A percentile compares a stretch with the other conserved stretches of the same genome.
phyloP scores from a whole-genome alignment of 139 green algal genomes.

The Raphidocelis subcapitata region DNA sequence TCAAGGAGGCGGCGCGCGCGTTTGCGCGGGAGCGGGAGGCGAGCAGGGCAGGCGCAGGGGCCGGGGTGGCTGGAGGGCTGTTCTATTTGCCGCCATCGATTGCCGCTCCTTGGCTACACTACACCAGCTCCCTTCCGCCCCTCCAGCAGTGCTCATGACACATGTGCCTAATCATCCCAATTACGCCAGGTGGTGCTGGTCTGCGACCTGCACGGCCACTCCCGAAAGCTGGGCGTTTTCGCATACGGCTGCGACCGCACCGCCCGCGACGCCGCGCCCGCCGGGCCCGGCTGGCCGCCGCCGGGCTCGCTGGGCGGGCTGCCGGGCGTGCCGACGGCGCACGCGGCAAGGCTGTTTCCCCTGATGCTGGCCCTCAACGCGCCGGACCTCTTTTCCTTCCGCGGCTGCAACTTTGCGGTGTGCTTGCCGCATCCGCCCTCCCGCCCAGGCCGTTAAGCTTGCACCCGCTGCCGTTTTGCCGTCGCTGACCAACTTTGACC shows the following conservation, averaged over 20 bases:
- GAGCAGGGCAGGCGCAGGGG: background rate
- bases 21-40: conserved; percentile 58
- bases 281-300: conserved; percentile 30
- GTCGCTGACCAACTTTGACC: too few species aligned
- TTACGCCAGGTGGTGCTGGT: conserved; percentile 66
- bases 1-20: conserved; percentile 58
- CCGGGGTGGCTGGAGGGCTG: too few species aligned
- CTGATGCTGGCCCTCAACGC: conserved; percentile 54
- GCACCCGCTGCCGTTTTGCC: too few species aligned
- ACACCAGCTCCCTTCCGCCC: too few species aligned
- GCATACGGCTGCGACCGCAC: conserved; percentile 67
- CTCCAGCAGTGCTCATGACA: too few species aligned
- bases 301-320: conserved; percentile 27
- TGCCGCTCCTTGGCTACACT: too few species aligned
- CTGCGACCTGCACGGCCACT: conserved; percentile 81
- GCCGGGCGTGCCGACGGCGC: background rate
- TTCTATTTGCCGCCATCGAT: too few species aligned
- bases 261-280: conserved; percentile 22
- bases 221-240: conserved; percentile 65
- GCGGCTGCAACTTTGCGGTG: conserved; percentile 53
- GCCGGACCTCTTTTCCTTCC: conserved; percentile 63
- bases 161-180: too few species aligned
- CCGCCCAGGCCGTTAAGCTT: too few species aligned
- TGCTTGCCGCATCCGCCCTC: too few species aligned
- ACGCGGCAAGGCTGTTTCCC: conserved; percentile 53